A percentile compares a stretch with the other conserved stretches of the same genome.
Evolutionary conservation across 345 rosid genomes (phyloP).

Genomic region (Acer negundo): DNA sequence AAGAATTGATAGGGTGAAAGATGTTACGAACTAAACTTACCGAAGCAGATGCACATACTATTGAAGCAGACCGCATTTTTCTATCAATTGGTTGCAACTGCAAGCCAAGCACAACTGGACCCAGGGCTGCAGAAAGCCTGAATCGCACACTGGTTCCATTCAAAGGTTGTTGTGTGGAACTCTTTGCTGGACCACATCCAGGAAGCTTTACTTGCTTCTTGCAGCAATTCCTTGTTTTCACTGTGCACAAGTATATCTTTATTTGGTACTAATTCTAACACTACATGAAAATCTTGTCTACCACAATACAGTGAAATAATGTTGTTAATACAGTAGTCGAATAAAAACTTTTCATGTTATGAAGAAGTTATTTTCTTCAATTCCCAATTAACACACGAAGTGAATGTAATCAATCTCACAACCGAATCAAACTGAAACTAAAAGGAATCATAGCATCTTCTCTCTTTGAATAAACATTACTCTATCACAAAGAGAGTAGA

Average conservation of each 20-base stretch:
- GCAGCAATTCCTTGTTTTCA: constrained; percentile 3
- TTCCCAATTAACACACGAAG: no score
- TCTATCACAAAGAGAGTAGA: no score
- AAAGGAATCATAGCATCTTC: no score
- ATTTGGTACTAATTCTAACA: not conserved
- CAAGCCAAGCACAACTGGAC: constrained; percentile 31
- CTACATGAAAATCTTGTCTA: not conserved
- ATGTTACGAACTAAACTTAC: constrained; percentile 25
- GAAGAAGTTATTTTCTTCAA: no score
- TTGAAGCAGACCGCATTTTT: constrained; percentile 29
- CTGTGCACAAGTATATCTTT: not conserved
- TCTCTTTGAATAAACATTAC: no score
- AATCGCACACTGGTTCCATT: constrained; percentile 17
- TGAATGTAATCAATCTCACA: no score
- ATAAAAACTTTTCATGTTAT: no score
- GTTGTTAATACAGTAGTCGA: no score
- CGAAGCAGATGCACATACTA: constrained; percentile 39
- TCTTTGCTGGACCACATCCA: constrained; percentile 20
- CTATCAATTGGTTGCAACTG: constrained; percentile 19
- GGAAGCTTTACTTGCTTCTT: constrained; percentile 20
- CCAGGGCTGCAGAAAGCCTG: constrained; percentile 13
- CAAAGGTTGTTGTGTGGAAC: constrained; percentile 22
- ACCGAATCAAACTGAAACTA: no score
- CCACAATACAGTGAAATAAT: no score
- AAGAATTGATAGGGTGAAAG: not conserved